Conservation (phyloP, 331 rosid genomes). For the Phaseolus coccineus region DNA sequence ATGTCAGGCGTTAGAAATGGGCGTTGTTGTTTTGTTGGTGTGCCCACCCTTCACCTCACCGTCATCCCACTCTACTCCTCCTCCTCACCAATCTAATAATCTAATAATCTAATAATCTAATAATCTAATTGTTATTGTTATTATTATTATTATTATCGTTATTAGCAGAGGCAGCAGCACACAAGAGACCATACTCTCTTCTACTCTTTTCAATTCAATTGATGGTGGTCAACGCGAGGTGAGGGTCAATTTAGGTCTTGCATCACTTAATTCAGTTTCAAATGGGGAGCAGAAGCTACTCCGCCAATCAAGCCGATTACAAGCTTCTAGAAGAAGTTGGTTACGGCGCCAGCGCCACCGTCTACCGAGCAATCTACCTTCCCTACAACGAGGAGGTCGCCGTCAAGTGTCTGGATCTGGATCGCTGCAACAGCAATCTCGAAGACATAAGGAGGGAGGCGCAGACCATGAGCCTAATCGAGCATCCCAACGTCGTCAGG, state of each 20-base stretch:
- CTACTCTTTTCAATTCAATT: background rate
- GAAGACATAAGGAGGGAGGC: conserved; percentile 89
- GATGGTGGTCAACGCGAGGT: conserved; percentile 14
- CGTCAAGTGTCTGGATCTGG: conserved; percentile 95
- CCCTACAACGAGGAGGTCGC: conserved; percentile 90
- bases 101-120: too few species aligned
- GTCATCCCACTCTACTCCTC: too few species aligned
- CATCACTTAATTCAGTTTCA: background rate
- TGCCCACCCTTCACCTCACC: background rate
- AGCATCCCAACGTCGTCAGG: conserved; percentile 85
- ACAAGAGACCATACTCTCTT: background rate
- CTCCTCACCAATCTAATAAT: too few species aligned
- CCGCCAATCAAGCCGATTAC: conserved; percentile 71
- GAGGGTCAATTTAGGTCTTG: background rate
- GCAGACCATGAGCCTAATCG: conserved; percentile 90
- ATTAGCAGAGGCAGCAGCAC: background rate
- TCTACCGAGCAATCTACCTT: conserved; percentile 80
- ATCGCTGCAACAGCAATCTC: conserved; percentile 90
- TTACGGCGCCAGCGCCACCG: conserved; percentile 95
- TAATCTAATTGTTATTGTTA: too few species aligned
- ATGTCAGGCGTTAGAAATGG: conserved; percentile 35
- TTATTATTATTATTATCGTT: too few species aligned
- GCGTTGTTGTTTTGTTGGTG: conserved; percentile 24
- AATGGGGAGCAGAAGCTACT: conserved; percentile 50
- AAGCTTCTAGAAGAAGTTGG: conserved; percentile 97